Evolutionary conservation across 1,284 basidiomycete genomes (phyloP).

Genomic region (Marasmius tenuissimus): DNA sequence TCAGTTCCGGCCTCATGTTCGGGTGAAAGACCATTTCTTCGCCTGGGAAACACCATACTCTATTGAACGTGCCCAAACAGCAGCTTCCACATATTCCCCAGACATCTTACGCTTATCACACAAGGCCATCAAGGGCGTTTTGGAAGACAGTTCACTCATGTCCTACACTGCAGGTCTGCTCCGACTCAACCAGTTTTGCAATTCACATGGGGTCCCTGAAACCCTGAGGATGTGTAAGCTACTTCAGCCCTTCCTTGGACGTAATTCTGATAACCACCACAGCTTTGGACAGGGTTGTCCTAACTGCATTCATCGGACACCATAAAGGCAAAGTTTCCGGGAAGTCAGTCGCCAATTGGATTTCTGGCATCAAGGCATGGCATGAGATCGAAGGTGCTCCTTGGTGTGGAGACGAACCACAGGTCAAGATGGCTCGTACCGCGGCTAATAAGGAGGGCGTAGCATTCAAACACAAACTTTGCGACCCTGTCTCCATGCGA

Average conservation of each 20-base stretch:
- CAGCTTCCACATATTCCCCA: background rate
- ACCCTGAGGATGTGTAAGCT: background rate
- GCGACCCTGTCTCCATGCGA: conserved; percentile 4
- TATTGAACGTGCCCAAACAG: background rate
- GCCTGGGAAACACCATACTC: background rate
- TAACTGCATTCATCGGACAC: background rate
- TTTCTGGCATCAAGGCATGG: conserved; percentile 5
- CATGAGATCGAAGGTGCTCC: conserved; percentile 6
- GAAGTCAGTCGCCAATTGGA: background rate
- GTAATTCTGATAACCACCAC: too few species aligned
- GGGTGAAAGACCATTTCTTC: background rate
- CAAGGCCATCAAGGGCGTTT: background rate
- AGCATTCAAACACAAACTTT: background rate
- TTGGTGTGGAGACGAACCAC: conserved; percentile 6
- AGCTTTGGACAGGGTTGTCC: background rate
- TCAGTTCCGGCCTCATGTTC: background rate
- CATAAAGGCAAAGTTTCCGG: background rate
- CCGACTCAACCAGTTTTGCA: background rate
- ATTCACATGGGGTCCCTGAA: background rate
- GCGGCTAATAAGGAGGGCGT: too few species aligned
- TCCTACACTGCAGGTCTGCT: background rate
- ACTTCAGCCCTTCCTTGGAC: background rate
- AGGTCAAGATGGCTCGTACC: conserved; percentile 4
- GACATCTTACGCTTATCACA: background rate
- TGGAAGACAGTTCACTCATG: background rate